phyloP scores from a whole-genome alignment of 2,329 filamentous ascomycete genomes.

The Botrytis pseudocinerea region DNA sequence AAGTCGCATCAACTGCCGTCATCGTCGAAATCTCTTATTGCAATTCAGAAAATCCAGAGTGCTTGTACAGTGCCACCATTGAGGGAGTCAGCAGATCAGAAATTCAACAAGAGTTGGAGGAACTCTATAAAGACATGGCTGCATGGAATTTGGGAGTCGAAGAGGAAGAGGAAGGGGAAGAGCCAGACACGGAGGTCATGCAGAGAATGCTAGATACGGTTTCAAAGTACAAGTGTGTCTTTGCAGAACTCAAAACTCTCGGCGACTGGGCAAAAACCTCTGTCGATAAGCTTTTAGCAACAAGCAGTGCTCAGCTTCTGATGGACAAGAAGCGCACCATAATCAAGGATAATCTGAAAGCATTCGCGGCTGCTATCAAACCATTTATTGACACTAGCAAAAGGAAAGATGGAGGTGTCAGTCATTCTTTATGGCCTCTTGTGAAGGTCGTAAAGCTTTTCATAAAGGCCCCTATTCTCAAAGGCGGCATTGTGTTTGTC shows the following conservation, averaged over 20 bases:
- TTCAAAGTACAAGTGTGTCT: constrained; percentile 11
- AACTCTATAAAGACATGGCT: constrained; percentile 27
- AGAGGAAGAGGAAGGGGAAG: background rate
- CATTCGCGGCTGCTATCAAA: constrained; percentile 25
- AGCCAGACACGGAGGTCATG: constrained; percentile 28
- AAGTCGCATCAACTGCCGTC: constrained; percentile 27
- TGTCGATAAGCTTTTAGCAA: constrained; percentile 45
- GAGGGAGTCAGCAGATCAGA: constrained; percentile 26
- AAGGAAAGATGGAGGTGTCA: background rate
- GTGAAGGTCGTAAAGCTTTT: constrained; percentile 29
- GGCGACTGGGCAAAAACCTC: background rate
- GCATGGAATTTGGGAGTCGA: background rate
- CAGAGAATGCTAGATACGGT: constrained; percentile 37
- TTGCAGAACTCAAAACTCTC: background rate
- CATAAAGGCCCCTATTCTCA: constrained; percentile 24
- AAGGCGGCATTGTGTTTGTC: constrained; percentile 29
- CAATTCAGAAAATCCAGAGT: constrained; percentile 4
- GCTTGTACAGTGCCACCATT: constrained; percentile 22
- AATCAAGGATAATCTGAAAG: background rate
- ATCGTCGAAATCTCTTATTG: constrained; percentile 31
- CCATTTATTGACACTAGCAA: constrained; percentile 24
- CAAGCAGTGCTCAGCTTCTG: constrained; percentile 47
- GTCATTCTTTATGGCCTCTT: constrained; percentile 29
- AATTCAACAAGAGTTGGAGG: constrained; percentile 27
- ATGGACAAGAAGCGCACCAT: constrained; percentile 27